A percentile compares a stretch with the other conserved stretches of the same genome.
These are phyloP conservation scores for Epichloe elymi DNA, from an alignment of 2,329 filamentous ascomycete genomes.

Conservation along the genomic window DNA sequence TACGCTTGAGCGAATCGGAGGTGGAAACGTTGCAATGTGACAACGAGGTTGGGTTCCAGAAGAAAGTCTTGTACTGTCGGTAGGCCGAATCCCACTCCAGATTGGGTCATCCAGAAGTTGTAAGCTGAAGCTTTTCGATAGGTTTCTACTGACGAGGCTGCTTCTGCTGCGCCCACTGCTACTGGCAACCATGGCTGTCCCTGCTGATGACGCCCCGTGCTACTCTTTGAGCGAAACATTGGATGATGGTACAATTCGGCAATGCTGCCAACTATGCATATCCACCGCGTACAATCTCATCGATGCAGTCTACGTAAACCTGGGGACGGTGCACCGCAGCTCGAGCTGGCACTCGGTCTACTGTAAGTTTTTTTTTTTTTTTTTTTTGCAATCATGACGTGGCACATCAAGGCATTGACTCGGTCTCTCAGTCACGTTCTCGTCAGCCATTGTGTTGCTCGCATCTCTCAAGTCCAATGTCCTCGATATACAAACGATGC, in stretches of 20 bases:
- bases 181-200: not conserved
- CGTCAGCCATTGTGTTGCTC: not conserved
- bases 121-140: not conserved
- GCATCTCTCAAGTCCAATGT: slow-evolving; percentile 1
- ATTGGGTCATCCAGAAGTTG: not conserved
- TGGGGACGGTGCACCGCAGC: not conserved
- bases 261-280: slow-evolving; percentile 2
- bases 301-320: not conserved
- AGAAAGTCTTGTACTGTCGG: slow-evolving; percentile 3
- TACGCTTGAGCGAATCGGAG: not conserved
- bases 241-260: slow-evolving; percentile 1
- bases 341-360: slow-evolving; percentile 4
- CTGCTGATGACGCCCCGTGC: not conserved
- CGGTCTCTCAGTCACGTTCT: not conserved
- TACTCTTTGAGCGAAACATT: not conserved
- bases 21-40: not conserved
- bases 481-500: not conserved
- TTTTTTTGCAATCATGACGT: not conserved
- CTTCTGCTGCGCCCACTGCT: not conserved
- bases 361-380: not conserved
- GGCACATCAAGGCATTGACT: not conserved
- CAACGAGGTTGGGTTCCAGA: slow-evolving; percentile 1
- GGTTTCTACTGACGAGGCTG: slow-evolving; percentile 2
- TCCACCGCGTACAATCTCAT: slow-evolving; percentile 2
- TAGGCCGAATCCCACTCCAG: not conserved